Percentiles rank a stretch among this genome's conserved stretches.
Conservation (phyloP, 345 rosid species). For the Brassica carinata region DNA sequence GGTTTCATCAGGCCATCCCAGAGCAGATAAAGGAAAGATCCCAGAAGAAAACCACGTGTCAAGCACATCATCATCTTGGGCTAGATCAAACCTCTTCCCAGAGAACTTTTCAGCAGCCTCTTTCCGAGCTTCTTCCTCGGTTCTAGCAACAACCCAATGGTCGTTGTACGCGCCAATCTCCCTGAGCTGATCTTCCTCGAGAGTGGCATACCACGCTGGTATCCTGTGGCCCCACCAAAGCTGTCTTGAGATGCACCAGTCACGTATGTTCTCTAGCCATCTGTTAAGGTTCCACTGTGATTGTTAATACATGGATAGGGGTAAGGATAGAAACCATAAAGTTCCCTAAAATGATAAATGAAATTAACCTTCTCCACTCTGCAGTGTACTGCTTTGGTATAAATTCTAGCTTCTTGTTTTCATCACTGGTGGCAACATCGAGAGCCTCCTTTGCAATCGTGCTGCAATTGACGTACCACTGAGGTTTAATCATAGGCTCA, state of each 20-base stretch:
- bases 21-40: conserved; percentile 72
- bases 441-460: conserved; percentile 80
- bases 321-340: conserved; percentile 4
- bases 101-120: conserved; percentile 61
- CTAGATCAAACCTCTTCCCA: conserved; percentile 71
- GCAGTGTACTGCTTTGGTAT: conserved; percentile 87
- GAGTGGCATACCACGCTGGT: conserved; percentile 89
- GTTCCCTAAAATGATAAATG: background rate
- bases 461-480: conserved; percentile 82
- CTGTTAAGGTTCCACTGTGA: conserved; percentile 46
- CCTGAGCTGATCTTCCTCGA: conserved; percentile 74
- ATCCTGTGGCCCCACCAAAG: conserved; percentile 99
- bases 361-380: conserved; percentile 74
- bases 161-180: conserved; percentile 79
- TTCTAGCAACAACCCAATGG: conserved; percentile 86
- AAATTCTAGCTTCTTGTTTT: conserved; percentile 69
- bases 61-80: conserved; percentile 92
- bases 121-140: conserved; percentile 63
- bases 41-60: conserved; percentile 99
- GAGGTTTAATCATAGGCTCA: conserved; percentile 94
- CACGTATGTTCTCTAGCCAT: conserved; percentile 96
- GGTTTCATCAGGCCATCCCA: conserved; percentile 97
- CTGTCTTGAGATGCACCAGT: conserved; percentile 97
- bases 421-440: conserved; percentile 61
- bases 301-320: conserved; percentile 23